Evolutionary conservation across 2,329 filamentous ascomycete genomes (phyloP).

Genomic region (Macroventuria anomochaeta): DNA sequence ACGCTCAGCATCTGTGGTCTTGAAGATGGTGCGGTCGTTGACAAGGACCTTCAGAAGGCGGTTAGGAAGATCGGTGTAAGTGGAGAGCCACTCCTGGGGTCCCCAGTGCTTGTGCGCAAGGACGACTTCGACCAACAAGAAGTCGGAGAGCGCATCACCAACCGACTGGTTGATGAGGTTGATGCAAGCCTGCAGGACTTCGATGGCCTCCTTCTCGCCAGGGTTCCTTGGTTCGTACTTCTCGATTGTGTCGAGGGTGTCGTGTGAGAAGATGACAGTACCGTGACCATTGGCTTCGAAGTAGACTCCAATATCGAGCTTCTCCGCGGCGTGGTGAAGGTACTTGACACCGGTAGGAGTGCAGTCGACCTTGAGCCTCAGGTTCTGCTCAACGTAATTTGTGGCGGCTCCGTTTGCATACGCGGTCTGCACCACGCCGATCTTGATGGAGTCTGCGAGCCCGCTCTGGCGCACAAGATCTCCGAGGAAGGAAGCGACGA

Average conservation of each 20-base stretch:
- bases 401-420: constrained; percentile 97
- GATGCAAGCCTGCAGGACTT: constrained; percentile 80
- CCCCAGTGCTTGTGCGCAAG: constrained; percentile 94
- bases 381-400: constrained; percentile 84
- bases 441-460: constrained; percentile 79
- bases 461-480: constrained; percentile 84
- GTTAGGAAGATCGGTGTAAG: constrained; percentile 93
- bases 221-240: constrained; percentile 86
- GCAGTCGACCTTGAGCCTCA: constrained; percentile 88
- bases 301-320: constrained; percentile 95
- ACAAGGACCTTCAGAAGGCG: constrained; percentile 94
- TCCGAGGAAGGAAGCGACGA: constrained; percentile 91
- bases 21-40: constrained; percentile 84
- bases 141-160: constrained; percentile 92
- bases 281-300: constrained; percentile 99
- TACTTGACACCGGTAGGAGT: constrained; percentile 97
- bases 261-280: constrained; percentile 90
- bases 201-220: constrained; percentile 86
- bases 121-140: constrained; percentile 94
- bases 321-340: constrained; percentile 93
- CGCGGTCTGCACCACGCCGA: constrained; percentile 95
- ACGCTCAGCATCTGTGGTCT: constrained; percentile 90
- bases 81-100: constrained; percentile 87
- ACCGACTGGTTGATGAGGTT: constrained; percentile 98
- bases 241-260: constrained; percentile 78